Conservation (phyloP, 306 rosid species). For the Crataegus laevigata region DNA sequence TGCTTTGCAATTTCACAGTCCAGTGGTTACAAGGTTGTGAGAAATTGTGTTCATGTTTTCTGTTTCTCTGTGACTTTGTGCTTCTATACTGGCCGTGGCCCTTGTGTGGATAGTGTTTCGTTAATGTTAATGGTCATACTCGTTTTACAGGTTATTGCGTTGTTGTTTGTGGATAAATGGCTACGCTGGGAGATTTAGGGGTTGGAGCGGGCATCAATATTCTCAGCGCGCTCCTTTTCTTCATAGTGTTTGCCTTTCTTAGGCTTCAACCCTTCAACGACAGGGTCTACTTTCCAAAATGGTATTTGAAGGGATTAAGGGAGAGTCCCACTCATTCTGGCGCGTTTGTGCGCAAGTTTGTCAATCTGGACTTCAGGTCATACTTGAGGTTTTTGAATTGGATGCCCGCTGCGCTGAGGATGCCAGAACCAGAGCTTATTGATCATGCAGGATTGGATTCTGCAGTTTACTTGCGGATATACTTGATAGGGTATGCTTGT, state of each 20-base stretch:
- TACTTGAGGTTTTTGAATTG: slow-evolving; percentile 70
- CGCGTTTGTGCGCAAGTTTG: slow-evolving; percentile 60
- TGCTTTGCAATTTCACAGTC: not conserved
- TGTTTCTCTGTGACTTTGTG: not conserved
- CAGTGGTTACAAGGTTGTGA: not conserved
- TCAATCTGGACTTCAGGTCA: slow-evolving; percentile 78
- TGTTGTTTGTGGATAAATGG: slow-evolving; percentile 43
- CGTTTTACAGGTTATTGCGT: slow-evolving; percentile 30
- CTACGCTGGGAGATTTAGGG: slow-evolving; percentile 64
- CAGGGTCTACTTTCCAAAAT: slow-evolving; percentile 91
- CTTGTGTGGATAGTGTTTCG: not conserved
- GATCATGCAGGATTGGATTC: slow-evolving; percentile 97
- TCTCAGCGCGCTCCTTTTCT: slow-evolving; percentile 64
- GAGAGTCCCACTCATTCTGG: slow-evolving; percentile 71
- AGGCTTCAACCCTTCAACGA: slow-evolving; percentile 98
- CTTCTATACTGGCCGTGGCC: not conserved
- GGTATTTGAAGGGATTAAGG: slow-evolving; percentile 81
- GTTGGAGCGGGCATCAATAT: slow-evolving; percentile 71
- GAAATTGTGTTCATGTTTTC: not conserved
- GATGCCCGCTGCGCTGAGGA: slow-evolving; percentile 90
- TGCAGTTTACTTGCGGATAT: slow-evolving; percentile 88
- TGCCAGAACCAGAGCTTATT: slow-evolving; percentile 96
- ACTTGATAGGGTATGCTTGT: slow-evolving; percentile 71
- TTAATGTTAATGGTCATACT: not conserved
- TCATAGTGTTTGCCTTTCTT: slow-evolving; percentile 68